phyloP scores from a whole-genome alignment of 352 stramenopile species.

The Pythium coloratum region DNA sequence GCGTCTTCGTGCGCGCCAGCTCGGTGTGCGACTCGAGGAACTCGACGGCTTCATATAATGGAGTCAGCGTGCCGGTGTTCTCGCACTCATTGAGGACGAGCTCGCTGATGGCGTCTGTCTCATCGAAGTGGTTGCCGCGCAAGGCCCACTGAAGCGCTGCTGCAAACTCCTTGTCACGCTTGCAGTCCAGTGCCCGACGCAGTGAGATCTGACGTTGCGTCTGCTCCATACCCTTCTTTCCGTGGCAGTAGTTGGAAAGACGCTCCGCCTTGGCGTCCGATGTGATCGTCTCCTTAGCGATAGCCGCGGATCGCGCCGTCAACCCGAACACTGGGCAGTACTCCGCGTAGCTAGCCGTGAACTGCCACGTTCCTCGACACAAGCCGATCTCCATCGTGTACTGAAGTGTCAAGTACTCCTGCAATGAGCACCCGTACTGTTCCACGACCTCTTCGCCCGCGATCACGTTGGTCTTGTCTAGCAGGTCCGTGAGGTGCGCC shows the following conservation, averaged over 20 bases:
- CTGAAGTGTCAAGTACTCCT: conserved; percentile 60
- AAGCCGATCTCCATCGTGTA: conserved; percentile 68
- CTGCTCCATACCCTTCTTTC: conserved; percentile 40
- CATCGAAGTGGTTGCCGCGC: conserved; percentile 53
- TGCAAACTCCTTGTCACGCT: conserved; percentile 38
- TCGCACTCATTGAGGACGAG: conserved; percentile 52
- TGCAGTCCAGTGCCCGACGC: conserved; percentile 44
- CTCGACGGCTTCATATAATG: conserved; percentile 67
- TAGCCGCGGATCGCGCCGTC: conserved; percentile 36
- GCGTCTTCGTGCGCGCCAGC: conserved; percentile 44
- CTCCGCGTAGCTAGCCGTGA: conserved; percentile 66
- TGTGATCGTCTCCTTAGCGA: conserved; percentile 48
- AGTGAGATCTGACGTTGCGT: conserved; percentile 39
- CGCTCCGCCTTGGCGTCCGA: conserved; percentile 65
- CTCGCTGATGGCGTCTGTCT: conserved; percentile 60
- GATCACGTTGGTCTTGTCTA: conserved; percentile 58
- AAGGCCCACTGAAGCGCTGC: conserved; percentile 68
- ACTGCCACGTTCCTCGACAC: conserved; percentile 65
- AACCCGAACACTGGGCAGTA: conserved; percentile 53
- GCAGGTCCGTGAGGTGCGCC: conserved; percentile 60
- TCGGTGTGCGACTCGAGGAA: conserved; percentile 56
- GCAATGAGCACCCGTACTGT: conserved; percentile 49
- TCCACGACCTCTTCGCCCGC: conserved; percentile 43
- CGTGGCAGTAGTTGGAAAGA: conserved; percentile 53
- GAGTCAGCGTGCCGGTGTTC: conserved; percentile 33